Conservation (phyloP, 208 protist species). For the Tritrichomonas musculus region DNA sequence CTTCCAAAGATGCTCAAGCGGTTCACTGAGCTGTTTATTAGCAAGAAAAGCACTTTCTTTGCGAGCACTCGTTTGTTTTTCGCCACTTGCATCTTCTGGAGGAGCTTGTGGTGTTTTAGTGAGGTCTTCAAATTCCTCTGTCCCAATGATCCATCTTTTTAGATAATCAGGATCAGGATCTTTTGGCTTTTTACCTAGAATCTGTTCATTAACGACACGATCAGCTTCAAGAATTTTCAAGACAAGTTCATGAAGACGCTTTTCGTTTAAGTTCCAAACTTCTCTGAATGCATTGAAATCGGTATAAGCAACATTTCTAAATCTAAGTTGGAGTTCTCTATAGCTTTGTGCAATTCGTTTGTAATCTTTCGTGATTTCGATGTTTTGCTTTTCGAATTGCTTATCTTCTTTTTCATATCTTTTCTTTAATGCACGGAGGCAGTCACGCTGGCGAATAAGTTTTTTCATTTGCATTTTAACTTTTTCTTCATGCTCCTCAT, state of each 20-base stretch:
- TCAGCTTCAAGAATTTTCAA: background rate
- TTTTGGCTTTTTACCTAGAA: background rate
- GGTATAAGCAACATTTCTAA: background rate
- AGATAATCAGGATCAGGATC: background rate
- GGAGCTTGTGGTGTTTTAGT: background rate
- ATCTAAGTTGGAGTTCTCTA: background rate
- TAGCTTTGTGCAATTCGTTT: background rate
- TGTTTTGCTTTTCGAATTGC: background rate
- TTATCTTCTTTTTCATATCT: background rate
- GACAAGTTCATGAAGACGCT: background rate
- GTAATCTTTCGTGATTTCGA: background rate
- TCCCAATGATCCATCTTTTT: background rate
- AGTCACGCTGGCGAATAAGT: background rate
- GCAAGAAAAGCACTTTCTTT: background rate
- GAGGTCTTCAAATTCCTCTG: background rate
- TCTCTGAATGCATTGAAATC: background rate
- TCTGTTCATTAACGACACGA: background rate
- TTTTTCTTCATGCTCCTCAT: constrained; percentile 20
- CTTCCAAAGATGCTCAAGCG: background rate
- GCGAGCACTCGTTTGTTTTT: background rate
- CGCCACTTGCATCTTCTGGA: background rate
- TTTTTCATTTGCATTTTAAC: background rate
- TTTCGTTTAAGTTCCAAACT: constrained; percentile 24
- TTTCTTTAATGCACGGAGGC: background rate
- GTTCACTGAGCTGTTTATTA: background rate